Evolutionary conservation across 2,329 filamentous ascomycete genomes (phyloP).

Genomic region (Talaromyces sp.): DNA sequence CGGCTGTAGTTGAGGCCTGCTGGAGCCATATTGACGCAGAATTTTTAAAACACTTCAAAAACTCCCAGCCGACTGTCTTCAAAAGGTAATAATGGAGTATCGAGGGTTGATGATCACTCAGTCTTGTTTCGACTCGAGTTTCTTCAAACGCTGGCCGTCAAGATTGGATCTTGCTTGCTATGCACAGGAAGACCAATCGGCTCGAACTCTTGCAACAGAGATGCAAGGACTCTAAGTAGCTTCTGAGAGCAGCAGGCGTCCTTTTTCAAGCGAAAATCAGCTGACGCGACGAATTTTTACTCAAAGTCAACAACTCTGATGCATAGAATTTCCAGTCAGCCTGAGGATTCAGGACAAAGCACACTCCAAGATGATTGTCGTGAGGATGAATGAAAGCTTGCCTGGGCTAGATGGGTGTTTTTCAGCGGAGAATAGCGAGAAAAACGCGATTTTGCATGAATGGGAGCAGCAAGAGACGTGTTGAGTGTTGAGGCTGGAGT

Average conservation of each 20-base stretch:
- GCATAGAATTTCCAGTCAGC: background rate
- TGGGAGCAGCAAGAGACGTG: background rate
- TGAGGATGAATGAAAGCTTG: background rate
- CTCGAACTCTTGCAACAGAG: background rate
- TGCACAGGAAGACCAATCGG: background rate
- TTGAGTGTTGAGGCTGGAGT: background rate
- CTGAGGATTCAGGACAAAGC: background rate
- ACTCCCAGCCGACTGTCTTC: background rate
- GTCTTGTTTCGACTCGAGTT: background rate
- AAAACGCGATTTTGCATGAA: slow-evolving; percentile 10
- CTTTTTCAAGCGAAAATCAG: background rate
- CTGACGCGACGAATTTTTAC: background rate
- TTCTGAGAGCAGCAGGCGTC: background rate
- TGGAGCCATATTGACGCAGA: slow-evolving; percentile 56
- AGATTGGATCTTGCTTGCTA: background rate
- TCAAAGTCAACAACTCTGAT: background rate
- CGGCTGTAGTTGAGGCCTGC: slow-evolving; percentile 55
- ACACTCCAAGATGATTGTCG: background rate
- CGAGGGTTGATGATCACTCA: background rate
- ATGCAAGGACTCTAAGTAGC: background rate
- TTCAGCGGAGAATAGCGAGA: slow-evolving; percentile 7
- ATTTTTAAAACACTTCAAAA: background rate
- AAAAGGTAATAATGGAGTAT: background rate
- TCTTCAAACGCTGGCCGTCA: background rate
- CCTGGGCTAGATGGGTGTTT: background rate